Conservation (phyloP, 148 eudicot genomes). For the Tetragonia tetragonoides region DNA sequence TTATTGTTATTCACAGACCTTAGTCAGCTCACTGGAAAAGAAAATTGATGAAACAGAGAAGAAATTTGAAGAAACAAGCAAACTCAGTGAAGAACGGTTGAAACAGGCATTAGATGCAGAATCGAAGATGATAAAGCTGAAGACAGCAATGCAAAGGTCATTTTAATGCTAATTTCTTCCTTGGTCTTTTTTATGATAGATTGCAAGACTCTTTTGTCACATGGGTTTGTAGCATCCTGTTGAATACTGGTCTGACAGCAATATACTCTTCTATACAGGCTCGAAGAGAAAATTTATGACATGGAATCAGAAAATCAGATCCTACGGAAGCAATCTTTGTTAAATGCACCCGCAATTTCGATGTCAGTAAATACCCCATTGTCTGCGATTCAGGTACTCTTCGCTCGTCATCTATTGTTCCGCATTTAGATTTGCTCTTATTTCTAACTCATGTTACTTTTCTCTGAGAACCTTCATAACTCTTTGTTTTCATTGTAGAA, state of each 20-base stretch:
- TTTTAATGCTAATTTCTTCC: slow-evolving; percentile 11
- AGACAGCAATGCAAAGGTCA: slow-evolving; percentile 88
- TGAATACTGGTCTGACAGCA: neutral
- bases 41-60: slow-evolving; percentile 90
- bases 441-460: neutral
- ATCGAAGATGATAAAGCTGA: slow-evolving; percentile 68
- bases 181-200: neutral
- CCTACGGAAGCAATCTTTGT: slow-evolving; percentile 70
- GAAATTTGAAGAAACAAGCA: slow-evolving; percentile 85
- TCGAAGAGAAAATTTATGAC: slow-evolving; percentile 77
- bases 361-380: slow-evolving; percentile 44
- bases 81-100: slow-evolving; percentile 85
- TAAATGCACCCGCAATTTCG: slow-evolving; percentile 37
- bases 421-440: neutral
- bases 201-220: neutral
- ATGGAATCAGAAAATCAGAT: slow-evolving; percentile 80
- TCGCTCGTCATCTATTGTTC: slow-evolving; percentile 10
- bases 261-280: slow-evolving; percentile 38
- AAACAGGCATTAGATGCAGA: slow-evolving; percentile 92
- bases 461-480: neutral
- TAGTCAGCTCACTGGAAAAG: slow-evolving; percentile 77
- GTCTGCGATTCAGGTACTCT: slow-evolving; percentile 44
- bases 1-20: slow-evolving; percentile 43
- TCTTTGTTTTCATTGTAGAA: slow-evolving; percentile 38
- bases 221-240: neutral